Conservation (phyloP, 2,329 filamentous ascomycete species). For the Monilinia laxa region DNA sequence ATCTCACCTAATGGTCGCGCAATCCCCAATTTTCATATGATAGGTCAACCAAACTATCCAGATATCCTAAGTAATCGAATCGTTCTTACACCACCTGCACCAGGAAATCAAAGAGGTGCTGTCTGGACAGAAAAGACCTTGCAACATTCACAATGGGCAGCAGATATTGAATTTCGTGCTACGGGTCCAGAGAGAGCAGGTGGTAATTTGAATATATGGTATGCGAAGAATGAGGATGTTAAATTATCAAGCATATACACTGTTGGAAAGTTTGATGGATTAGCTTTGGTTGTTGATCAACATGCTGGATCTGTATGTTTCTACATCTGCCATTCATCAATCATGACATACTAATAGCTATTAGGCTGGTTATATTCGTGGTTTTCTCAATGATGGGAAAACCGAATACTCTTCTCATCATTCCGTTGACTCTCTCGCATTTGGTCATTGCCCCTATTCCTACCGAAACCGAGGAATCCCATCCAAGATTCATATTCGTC, state of each 20-base stretch:
- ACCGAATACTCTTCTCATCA: slow-evolving; percentile 75
- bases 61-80: slow-evolving; percentile 83
- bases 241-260: slow-evolving; percentile 81
- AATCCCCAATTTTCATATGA: slow-evolving; percentile 38
- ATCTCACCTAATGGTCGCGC: slow-evolving; percentile 38
- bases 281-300: slow-evolving; percentile 82
- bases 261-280: slow-evolving; percentile 80
- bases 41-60: slow-evolving; percentile 51
- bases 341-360: neutral
- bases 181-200: slow-evolving; percentile 80
- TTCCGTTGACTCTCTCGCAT: slow-evolving; percentile 80
- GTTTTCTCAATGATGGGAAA: slow-evolving; percentile 89
- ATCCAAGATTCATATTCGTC: slow-evolving; percentile 72
- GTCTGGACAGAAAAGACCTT: slow-evolving; percentile 72
- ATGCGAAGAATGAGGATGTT: slow-evolving; percentile 69
- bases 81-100: slow-evolving; percentile 84
- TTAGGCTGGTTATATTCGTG: slow-evolving; percentile 75
- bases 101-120: slow-evolving; percentile 80
- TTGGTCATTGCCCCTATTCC: slow-evolving; percentile 85
- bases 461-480: slow-evolving; percentile 91
- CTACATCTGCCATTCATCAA: neutral
- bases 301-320: slow-evolving; percentile 63
- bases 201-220: slow-evolving; percentile 94
- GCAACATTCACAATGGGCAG: slow-evolving; percentile 69
- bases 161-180: slow-evolving; percentile 83